These are phyloP conservation scores for Lepidium africanum DNA, from an alignment of 345 rosid species.

Conservation along the genomic window DNA sequence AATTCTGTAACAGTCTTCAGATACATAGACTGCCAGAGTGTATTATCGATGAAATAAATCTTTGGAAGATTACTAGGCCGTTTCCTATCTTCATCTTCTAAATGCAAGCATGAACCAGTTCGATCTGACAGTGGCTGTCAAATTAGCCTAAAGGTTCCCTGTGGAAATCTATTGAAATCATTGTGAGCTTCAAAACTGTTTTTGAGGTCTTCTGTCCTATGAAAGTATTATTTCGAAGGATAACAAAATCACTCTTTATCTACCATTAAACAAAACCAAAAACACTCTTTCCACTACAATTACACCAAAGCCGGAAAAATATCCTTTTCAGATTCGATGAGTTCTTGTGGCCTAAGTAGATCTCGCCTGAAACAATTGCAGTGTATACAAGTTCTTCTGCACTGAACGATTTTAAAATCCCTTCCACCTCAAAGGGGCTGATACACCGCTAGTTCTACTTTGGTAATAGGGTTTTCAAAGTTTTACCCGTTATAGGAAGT, in stretches of 20 bases:
- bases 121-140: background rate
- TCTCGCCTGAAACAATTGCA: background rate
- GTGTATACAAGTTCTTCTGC: slow-evolving; percentile 9
- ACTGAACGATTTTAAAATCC: background rate
- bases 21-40: background rate
- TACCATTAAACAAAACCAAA: background rate
- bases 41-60: slow-evolving; percentile 11
- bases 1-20: background rate
- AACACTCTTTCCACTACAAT: slow-evolving; percentile 1
- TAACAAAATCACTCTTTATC: background rate
- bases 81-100: background rate
- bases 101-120: background rate
- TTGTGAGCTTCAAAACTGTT: slow-evolving; percentile 2
- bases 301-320: slow-evolving; percentile 1
- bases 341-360: background rate
- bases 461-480: background rate
- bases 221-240: background rate
- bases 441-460: background rate
- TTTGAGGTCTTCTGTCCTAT: slow-evolving; percentile 2
- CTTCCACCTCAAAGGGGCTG: background rate
- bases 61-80: background rate
- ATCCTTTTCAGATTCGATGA: background rate
- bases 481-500: slow-evolving; percentile 53
- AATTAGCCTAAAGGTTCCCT: background rate
- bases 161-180: background rate